Evolutionary conservation across 306 rosid species (phyloP), one percentile per base, ranked within the genome.

Genomic region (Carpinus fangiana): DNA sequence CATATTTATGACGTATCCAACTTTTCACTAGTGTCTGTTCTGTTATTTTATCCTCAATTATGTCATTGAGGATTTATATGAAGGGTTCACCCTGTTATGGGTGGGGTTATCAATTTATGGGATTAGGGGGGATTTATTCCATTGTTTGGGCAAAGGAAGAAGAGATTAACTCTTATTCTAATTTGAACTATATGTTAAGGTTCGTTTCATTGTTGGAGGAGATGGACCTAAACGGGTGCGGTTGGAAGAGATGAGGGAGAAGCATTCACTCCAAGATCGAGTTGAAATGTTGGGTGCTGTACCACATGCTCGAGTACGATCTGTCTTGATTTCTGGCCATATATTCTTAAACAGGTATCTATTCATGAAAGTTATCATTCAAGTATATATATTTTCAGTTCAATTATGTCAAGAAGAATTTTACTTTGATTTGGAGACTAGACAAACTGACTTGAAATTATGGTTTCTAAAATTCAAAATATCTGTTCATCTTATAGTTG

Each of bases 221-320:
- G 97, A 94, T 86, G 97, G 98, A 76, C 90, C 97, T 50, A 94
- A 94, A 86, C 92, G 97, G 21, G 97, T 94, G 82, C 84, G 97
- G 75, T 85, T 92, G 87, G 98, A 94, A 90, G 97, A 94, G 85
- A 92, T 92, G 97, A 89, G 95, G 85, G 98, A 94, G 84, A 92
- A 87, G 26, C 97, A 90, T 82, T 91, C 92, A 64, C 96, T 94
- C 67, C 97, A 94, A 85, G 98, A 94, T 85, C 92, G 92, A 80
- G 97, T 94, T 64, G 95, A 94, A 85, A 94, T 94, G 97, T 72
- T 94, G 88, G 97, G 93, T 71, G 95, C 97, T 57, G 93, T 94
- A 52, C 97, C 90, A 36, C 98, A 90, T 79, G 90, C 96, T 57
- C 89, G 70, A 83, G 97, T 92, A 51, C 90, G 83, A 62, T 91